These are phyloP conservation scores for Sugiyamaella castrensis DNA, from an alignment of 1,139 yeast species.

Conservation along the genomic window DNA sequence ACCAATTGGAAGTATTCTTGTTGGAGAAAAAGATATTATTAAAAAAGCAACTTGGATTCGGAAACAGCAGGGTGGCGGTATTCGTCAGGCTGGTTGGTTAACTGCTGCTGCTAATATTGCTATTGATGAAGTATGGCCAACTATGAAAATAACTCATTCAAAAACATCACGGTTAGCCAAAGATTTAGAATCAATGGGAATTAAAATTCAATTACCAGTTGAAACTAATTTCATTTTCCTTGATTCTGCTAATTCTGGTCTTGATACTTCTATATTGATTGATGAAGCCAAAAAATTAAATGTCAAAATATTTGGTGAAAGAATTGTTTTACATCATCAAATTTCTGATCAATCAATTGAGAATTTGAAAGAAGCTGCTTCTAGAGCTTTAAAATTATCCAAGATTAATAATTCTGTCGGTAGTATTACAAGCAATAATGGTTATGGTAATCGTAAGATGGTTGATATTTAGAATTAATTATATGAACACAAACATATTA, in stretches of 20 bases:
- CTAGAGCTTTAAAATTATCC: slow-evolving; percentile 46
- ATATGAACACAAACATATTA: no score
- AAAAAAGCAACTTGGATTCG: slow-evolving; percentile 80
- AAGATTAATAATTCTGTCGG: slow-evolving; percentile 7
- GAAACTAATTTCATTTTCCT: slow-evolving; percentile 85
- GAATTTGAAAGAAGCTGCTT: slow-evolving; percentile 56
- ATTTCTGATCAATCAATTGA: slow-evolving; percentile 64
- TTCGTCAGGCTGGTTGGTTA: slow-evolving; percentile 84
- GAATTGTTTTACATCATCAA: slow-evolving; percentile 87
- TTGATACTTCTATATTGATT: slow-evolving; percentile 56
- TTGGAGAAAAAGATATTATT: slow-evolving; percentile 61
- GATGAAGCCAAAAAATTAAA: slow-evolving; percentile 58
- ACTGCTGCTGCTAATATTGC: slow-evolving; percentile 80
- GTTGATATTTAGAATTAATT: no score
- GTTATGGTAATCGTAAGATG: slow-evolving; percentile 11
- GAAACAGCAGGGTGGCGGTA: slow-evolving; percentile 94
- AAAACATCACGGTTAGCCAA: slow-evolving; percentile 65
- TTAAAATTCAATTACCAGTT: slow-evolving; percentile 67
- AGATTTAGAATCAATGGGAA: slow-evolving; percentile 43
- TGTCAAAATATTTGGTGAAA: slow-evolving; percentile 63
- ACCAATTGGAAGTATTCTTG: slow-evolving; percentile 88
- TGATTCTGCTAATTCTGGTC: slow-evolving; percentile 57
- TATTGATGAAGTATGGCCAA: slow-evolving; percentile 66
- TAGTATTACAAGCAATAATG: slow-evolving; percentile 4
- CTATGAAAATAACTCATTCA: slow-evolving; percentile 60